phyloP scores from a whole-genome alignment of 495 filamentous ascomycete species.

The Aspergillus wentii region DNA sequence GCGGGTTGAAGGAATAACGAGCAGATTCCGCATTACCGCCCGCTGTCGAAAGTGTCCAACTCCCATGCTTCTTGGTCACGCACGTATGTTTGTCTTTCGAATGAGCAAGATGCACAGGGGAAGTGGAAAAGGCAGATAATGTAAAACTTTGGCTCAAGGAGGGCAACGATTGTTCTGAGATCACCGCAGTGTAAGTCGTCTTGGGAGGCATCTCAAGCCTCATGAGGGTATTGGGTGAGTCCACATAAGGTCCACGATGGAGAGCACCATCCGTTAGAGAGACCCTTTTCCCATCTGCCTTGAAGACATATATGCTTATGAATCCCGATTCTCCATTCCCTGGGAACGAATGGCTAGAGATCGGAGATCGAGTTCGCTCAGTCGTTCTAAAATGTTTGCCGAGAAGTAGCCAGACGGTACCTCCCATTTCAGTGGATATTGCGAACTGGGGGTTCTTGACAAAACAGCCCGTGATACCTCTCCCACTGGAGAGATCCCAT shows the following conservation, averaged over 20 bases:
- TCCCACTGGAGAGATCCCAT: conserved; percentile 68
- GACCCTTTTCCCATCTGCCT: conserved; percentile 65
- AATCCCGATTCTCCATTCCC: conserved; percentile 55
- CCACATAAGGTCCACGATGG: conserved; percentile 76
- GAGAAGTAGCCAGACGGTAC: conserved; percentile 76
- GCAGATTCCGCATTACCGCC: conserved; percentile 77
- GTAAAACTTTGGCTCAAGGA: conserved; percentile 71
- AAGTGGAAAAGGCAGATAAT: conserved; percentile 69
- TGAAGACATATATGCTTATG: conserved; percentile 81
- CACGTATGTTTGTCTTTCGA: conserved; percentile 56
- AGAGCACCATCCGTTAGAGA: conserved; percentile 63
- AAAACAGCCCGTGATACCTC: conserved; percentile 56
- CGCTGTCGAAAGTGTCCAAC: conserved; percentile 74
- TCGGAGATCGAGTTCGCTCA: conserved; percentile 13
- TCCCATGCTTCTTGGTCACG: conserved; percentile 45
- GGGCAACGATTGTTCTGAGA: conserved; percentile 72
- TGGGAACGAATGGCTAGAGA: too few species aligned
- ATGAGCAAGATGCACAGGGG: conserved; percentile 50
- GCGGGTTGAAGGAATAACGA: conserved; percentile 77
- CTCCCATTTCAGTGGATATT: conserved; percentile 50
- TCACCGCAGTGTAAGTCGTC: conserved; percentile 68
- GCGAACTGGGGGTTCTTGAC: conserved; percentile 80
- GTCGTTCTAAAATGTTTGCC: conserved; percentile 68
- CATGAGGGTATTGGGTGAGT: conserved; percentile 87
- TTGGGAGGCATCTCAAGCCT: conserved; percentile 58